phyloP scores from a whole-genome alignment of 2,329 filamentous ascomycete genomes.

The Exophiala calicioides region DNA sequence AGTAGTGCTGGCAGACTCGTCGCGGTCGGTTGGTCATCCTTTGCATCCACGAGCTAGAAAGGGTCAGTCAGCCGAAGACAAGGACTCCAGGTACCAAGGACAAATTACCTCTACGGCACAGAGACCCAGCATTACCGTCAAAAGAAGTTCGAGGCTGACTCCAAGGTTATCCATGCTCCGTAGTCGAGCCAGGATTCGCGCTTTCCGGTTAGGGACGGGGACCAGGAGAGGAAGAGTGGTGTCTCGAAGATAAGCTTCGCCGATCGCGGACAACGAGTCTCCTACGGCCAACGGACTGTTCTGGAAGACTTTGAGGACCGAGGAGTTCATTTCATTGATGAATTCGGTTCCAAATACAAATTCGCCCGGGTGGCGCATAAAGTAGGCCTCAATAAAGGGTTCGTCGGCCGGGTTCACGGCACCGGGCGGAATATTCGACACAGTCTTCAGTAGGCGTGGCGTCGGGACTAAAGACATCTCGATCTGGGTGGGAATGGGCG shows the following conservation, averaged over 20 bases:
- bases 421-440: constrained; percentile 31
- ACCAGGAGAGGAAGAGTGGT: constrained; percentile 20
- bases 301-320: constrained; percentile 35
- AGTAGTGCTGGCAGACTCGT: constrained; percentile 27
- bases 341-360: constrained; percentile 37
- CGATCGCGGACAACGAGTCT: constrained; percentile 36
- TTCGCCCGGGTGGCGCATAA: constrained; percentile 35
- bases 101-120: constrained; percentile 35
- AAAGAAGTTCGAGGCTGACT: constrained; percentile 33
- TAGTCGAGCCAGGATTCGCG: constrained; percentile 34
- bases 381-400: constrained; percentile 35
- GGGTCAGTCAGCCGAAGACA: constrained; percentile 3
- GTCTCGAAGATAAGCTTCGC: constrained; percentile 33
- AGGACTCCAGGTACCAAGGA: constrained; percentile 1
- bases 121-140: constrained; percentile 34
- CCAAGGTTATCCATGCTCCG: constrained; percentile 29
- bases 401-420: constrained; percentile 33
- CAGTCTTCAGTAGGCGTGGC: neutral
- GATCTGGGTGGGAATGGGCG: neutral
- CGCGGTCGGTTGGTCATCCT: constrained; percentile 28
- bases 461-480: too few species aligned
- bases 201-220: constrained; percentile 33
- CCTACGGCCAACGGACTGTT: constrained; percentile 33
- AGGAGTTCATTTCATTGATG: constrained; percentile 38
- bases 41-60: constrained; percentile 30